Base-by-base conservation (phyloP, 2,329 filamentous ascomycete species). In the Pleurostoma richardsiae region DNA sequence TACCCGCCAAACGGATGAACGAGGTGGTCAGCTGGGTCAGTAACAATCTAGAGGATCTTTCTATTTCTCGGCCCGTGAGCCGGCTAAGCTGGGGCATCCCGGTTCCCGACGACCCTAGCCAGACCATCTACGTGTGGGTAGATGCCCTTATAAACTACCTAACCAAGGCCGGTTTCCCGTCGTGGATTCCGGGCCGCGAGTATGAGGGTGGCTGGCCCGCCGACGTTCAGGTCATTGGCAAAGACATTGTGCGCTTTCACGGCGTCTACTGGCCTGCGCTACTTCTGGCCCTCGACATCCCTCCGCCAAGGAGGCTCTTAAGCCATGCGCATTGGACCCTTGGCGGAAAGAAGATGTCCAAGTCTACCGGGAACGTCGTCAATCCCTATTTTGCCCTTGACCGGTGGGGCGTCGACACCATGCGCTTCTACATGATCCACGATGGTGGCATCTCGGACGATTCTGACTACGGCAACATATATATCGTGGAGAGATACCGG, bases 181-280 rank as follows among this genome's bases (percentile, higher is more conserved):
- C 68, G 31, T 90, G 86, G 82, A 68, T 82, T 1, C 84, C 87
- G 0, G 82, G 82, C 2, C 70, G 76, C 4, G 81, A 86, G 49
- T 64, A 73, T 10, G 70, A 69, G 26, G 77, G 78, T 43, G 83
- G 88, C 28, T 99, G 94, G 92, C 94, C 94, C 4, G 89, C 90
- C 6, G 85, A 99, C 63, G 77, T 94, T 19, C 94, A 99, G 41
- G 82, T 99, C 29, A 85, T 99, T 46, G 94, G 94, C 42, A 99
- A 99, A 67, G 94, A 99, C 64, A 99, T 99, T 54, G 75, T 95
- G 48, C 86, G 90, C 19, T 99, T 99, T 66, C 95, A 99, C 64
- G 92, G 89, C 65, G 85, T 99, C 42, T 99, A 99, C 73, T 99
- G 95, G 94, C 94, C 94, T 0, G 94, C 94, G 4, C 86, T 99